A percentile compares a stretch with the other conserved stretches of the same genome.
These are phyloP conservation scores for Apiotrichum gamsii DNA, from an alignment of 1,284 basidiomycete genomes.

Conservation along the genomic window DNA sequence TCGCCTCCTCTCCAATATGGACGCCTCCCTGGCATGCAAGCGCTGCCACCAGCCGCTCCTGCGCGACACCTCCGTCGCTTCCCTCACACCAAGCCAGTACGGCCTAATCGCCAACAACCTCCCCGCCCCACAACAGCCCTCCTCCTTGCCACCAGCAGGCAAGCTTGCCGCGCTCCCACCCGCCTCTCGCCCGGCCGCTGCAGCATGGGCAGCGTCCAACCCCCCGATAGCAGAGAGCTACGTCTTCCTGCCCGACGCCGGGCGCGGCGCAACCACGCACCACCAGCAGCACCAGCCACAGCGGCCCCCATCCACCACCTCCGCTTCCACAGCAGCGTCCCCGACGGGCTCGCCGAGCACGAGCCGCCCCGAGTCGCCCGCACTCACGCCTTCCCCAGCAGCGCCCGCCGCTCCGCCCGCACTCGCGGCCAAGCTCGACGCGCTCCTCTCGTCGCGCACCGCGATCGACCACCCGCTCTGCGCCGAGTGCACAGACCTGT, in stretches of 20 bases:
- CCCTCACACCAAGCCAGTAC: slow-evolving; percentile 75
- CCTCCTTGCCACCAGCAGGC: slow-evolving; percentile 51
- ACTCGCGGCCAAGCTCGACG: slow-evolving; percentile 55
- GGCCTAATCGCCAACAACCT: slow-evolving; percentile 71
- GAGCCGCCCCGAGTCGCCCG: slow-evolving; percentile 6
- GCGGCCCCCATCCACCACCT: slow-evolving; percentile 44
- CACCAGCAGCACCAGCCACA: slow-evolving; percentile 53
- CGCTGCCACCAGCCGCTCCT: slow-evolving; percentile 60
- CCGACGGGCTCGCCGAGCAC: slow-evolving; percentile 26
- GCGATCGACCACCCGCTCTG: slow-evolving; percentile 93
- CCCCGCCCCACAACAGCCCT: slow-evolving; percentile 44
- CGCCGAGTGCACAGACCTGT: slow-evolving; percentile 80
- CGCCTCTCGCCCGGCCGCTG: slow-evolving; percentile 43
- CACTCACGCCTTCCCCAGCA: slow-evolving; percentile 17
- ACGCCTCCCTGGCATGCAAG: slow-evolving; percentile 33
- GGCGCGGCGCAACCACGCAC: neutral
- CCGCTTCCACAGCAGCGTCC: neutral
- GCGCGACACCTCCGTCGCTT: slow-evolving; percentile 76
- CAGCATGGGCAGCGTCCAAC: slow-evolving; percentile 52
- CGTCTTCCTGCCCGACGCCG: slow-evolving; percentile 68
- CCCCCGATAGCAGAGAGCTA: slow-evolving; percentile 64
- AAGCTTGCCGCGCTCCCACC: slow-evolving; percentile 57
- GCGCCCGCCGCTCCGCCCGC: slow-evolving; percentile 19
- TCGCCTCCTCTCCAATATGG: slow-evolving; percentile 5
- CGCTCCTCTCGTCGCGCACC: slow-evolving; percentile 68